Conservation (phyloP, 2,329 filamentous ascomycete species). For the Xylaria sp. region DNA sequence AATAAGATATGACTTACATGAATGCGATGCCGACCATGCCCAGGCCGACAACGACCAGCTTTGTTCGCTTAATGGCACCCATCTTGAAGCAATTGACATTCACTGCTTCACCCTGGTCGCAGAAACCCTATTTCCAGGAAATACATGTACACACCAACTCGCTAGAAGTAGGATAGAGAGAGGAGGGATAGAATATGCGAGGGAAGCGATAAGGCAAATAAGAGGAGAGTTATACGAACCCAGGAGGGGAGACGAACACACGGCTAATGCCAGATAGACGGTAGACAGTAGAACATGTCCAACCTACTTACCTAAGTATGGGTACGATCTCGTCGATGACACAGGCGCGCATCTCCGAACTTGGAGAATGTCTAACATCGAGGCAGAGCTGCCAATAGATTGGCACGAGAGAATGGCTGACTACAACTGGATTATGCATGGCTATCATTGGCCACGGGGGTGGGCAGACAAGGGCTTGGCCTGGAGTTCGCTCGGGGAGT, state of each 20-base stretch:
- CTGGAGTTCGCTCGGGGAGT: neutral
- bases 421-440: conserved; percentile 17
- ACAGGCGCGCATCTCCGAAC: conserved; percentile 35
- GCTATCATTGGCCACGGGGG: conserved; percentile 18
- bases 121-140: conserved; percentile 9
- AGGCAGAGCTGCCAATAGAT: conserved; percentile 24
- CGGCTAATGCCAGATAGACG: neutral
- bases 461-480: neutral
- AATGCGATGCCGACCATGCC: conserved; percentile 92
- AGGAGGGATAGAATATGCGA: neutral
- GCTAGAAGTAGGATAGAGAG: neutral
- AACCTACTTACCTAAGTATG: neutral
- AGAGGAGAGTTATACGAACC: neutral
- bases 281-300: conserved; percentile 4
- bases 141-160: neutral
- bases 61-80: conserved; percentile 55
- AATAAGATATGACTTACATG: conserved; percentile 61
- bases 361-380: conserved; percentile 2
- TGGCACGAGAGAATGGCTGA: conserved; percentile 15
- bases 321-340: conserved; percentile 3
- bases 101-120: conserved; percentile 11
- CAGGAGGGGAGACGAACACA: conserved; percentile 6
- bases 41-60: conserved; percentile 80
- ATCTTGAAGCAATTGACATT: conserved; percentile 43
- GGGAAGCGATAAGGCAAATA: neutral